These are phyloP conservation scores for Populus deltoides DNA, from an alignment of 345 rosid genomes.

Conservation along the genomic window DNA sequence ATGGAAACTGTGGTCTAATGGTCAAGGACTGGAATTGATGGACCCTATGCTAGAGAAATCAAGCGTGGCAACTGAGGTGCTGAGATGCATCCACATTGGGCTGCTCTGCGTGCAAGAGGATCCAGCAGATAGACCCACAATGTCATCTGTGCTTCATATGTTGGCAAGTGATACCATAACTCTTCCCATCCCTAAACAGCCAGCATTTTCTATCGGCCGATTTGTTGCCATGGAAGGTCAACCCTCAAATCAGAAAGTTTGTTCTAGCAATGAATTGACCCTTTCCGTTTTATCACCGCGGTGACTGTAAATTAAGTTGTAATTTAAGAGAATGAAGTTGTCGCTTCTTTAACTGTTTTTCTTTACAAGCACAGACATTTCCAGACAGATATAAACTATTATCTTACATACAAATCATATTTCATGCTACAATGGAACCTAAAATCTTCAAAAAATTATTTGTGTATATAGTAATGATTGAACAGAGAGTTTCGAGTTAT, in stretches of 20 bases:
- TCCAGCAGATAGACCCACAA: slow-evolving; percentile 1
- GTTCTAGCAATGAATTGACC: not conserved
- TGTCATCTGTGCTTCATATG: slow-evolving; percentile 11
- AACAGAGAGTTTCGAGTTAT: slow-evolving; percentile 22
- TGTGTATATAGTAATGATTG: slow-evolving; percentile 10
- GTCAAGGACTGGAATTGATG: slow-evolving; percentile 3
- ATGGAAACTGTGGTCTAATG: not conserved
- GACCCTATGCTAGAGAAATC: not conserved
- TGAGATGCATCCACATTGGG: slow-evolving; percentile 4
- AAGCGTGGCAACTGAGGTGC: not conserved
- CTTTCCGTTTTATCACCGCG: slow-evolving; percentile 7
- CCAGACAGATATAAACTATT: not conserved
- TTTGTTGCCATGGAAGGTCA: not conserved
- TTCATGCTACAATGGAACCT: not conserved
- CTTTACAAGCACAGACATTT: no score
- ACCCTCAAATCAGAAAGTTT: not conserved
- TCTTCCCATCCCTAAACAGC: not conserved
- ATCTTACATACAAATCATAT: not conserved
- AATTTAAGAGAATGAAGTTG: no score
- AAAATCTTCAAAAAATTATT: no score
- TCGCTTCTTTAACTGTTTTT: no score
- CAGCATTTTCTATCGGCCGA: not conserved
- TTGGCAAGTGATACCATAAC: slow-evolving; percentile 10
- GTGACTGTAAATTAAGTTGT: not conserved
- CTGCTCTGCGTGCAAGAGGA: slow-evolving; percentile 1